phyloP scores from a whole-genome alignment of 1,139 yeast species.

The Saccharomycopsis phalli region DNA sequence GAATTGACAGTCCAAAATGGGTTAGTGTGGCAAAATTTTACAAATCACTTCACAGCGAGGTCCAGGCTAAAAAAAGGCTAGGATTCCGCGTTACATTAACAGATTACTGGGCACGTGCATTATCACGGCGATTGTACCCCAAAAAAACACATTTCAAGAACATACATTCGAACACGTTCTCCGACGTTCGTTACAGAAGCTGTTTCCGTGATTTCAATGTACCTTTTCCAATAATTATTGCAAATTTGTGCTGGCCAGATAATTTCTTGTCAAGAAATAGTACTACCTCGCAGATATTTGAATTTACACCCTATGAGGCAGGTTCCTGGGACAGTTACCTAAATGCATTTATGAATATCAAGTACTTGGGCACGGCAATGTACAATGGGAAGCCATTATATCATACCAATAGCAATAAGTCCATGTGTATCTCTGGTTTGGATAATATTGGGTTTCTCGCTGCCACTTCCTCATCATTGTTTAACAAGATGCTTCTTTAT shows the following conservation, averaged over 20 bases:
- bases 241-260: slow-evolving; percentile 32
- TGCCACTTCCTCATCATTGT: slow-evolving; percentile 67
- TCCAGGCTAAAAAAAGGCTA: slow-evolving; percentile 38
- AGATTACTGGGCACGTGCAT: slow-evolving; percentile 62
- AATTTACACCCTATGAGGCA: slow-evolving; percentile 59
- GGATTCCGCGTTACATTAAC: slow-evolving; percentile 55
- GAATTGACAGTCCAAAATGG: slow-evolving; percentile 35
- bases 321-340: slow-evolving; percentile 56
- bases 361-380: slow-evolving; percentile 47
- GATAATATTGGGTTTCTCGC: slow-evolving; percentile 67
- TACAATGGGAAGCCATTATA: slow-evolving; percentile 27
- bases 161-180: slow-evolving; percentile 26
- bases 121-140: slow-evolving; percentile 40
- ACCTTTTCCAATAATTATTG: slow-evolving; percentile 37
- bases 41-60: slow-evolving; percentile 41
- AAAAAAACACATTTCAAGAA: slow-evolving; percentile 21
- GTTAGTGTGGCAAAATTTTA: slow-evolving; percentile 41
- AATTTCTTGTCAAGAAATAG: slow-evolving; percentile 25
- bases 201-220: slow-evolving; percentile 31
- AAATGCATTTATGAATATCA: slow-evolving; percentile 42
- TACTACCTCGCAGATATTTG: slow-evolving; percentile 30
- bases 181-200: slow-evolving; percentile 27
- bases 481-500: slow-evolving; percentile 43
- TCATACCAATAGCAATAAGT: slow-evolving; percentile 12
- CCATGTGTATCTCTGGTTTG: slow-evolving; percentile 44